These are phyloP conservation scores for Bipolaris gigantea DNA, from an alignment of 2,329 filamentous ascomycete species.

Conservation along the genomic window DNA sequence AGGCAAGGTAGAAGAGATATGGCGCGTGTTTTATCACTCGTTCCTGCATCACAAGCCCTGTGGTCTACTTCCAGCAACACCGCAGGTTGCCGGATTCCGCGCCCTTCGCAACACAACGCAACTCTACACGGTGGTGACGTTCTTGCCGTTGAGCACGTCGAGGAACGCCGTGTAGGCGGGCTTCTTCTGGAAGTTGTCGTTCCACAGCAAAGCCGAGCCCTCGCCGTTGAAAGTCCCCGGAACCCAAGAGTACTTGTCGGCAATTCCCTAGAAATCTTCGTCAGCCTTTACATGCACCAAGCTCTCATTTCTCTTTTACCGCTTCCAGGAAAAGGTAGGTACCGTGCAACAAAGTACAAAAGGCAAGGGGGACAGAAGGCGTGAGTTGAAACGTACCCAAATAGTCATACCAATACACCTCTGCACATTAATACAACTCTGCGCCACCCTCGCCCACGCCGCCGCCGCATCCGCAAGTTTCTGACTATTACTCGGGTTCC, in stretches of 20 bases:
- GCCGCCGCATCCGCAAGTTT: constrained; percentile 46
- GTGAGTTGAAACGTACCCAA: constrained; percentile 48
- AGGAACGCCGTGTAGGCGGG: constrained; percentile 35
- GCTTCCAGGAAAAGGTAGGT: no score
- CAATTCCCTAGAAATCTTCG: constrained; percentile 20
- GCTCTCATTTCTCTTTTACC: no score
- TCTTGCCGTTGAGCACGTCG: constrained; percentile 24
- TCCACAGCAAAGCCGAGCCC: constrained; percentile 40
- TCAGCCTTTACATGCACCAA: not conserved
- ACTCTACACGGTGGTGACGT: constrained; percentile 1
- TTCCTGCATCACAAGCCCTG: no score
- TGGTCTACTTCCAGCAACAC: no score
- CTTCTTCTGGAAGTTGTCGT: constrained; percentile 37
- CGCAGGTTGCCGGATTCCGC: no score
- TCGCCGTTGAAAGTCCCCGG: constrained; percentile 41
- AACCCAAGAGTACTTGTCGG: constrained; percentile 45
- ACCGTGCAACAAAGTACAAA: no score
- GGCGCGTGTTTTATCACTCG: not conserved
- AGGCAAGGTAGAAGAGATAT: not conserved
- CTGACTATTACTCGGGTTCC: constrained; percentile 49
- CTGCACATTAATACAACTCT: constrained; percentile 39
- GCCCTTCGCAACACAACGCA: not conserved
- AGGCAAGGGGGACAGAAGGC: no score
- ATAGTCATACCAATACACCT: constrained; percentile 44
- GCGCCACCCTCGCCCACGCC: constrained; percentile 49